Conservation (phyloP, 768 basidiomycete genomes). For the Rhizopogon vulgaris region DNA sequence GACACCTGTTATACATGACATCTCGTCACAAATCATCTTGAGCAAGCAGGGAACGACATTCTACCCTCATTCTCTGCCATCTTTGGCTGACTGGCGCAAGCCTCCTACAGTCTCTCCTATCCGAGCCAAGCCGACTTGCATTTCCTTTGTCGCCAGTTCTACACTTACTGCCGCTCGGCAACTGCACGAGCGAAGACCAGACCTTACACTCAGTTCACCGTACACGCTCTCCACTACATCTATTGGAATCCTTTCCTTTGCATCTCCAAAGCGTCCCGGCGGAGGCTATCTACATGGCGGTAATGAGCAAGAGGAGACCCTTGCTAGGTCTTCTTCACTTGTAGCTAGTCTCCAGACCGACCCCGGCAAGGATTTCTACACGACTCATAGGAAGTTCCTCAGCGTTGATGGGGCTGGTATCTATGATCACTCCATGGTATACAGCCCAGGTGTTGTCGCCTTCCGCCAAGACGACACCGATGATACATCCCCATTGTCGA, state of each 20-base stretch:
- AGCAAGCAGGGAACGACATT: conserved; percentile 33
- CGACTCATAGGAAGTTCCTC: conserved; percentile 29
- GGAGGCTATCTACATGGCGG: conserved; percentile 40
- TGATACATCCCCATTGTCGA: conserved; percentile 10
- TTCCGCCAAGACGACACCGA: conserved; percentile 35
- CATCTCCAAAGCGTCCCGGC: conserved; percentile 37
- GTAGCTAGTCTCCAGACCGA: conserved; percentile 30
- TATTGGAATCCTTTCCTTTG: conserved; percentile 37
- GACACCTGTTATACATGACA: conserved; percentile 22
- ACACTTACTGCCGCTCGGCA: conserved; percentile 28
- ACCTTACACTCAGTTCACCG: conserved; percentile 7
- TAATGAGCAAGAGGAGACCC: conserved; percentile 39
- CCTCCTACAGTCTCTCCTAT: background rate
- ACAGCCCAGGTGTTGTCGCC: conserved; percentile 36
- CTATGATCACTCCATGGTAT: conserved; percentile 43
- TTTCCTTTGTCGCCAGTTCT: conserved; percentile 25
- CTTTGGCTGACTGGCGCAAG: conserved; percentile 30
- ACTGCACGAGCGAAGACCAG: conserved; percentile 11
- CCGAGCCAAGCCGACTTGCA: conserved; percentile 8
- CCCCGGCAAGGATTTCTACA: conserved; percentile 34
- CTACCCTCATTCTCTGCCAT: conserved; percentile 32
- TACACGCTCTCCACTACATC: conserved; percentile 19
- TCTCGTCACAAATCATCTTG: conserved; percentile 29
- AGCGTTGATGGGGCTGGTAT: conserved; percentile 33
- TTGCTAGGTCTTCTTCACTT: conserved; percentile 36